Base-by-base conservation (phyloP, 2,329 filamentous ascomycete species). In the Pochonia chlamydosporia region DNA sequence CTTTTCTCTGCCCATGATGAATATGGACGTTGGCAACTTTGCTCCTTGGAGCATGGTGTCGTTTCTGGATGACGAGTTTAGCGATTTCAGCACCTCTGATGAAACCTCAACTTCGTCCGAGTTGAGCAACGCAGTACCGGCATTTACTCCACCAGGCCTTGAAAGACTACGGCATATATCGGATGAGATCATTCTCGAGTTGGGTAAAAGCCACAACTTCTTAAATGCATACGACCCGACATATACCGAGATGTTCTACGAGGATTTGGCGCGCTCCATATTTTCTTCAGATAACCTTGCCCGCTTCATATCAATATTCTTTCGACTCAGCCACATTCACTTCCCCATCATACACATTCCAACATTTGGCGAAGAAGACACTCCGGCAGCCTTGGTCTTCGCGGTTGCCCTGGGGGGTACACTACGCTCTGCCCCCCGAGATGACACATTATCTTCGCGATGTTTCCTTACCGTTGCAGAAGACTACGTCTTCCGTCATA, bases 281-380 rank as follows among this genome's bases (percentile, higher is more conserved):
- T 56, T 63, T 45, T 52, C 54, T 10, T 40, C 49, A 1, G n/a
- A 48, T 6, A 57, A 54, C 46, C 44, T 56, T 18, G 51, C 49
- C 14, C 20, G 28, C 8, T 59, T 60, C 35, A 46, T 55, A 3
- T 37, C 50, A 1, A 49, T 50, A n/a, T 61, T 56, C 49, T 63
- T 59, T 48, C 55, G 54, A 8, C 46, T 55, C 21, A 58, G 52
- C 26, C 59, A 62, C 41, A 47, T 43, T 9, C 56, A 62, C 48
- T 55, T 62, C 10, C 60, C 61, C 20, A 43, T 62, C 16, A 23
- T 59, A 2, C 60, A 63, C 52, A 52, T 54, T 6, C 52, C 60
- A 5, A 51, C 49, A 9, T 63, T 62, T 36, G 48, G 51, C 18
- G 31, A 44, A 8, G 47, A 51, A 8, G 43, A 46, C 2, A 52